A percentile compares a stretch with the other conserved stretches of the same genome.
Conservation (phyloP, 2,329 filamentous ascomycete species). For the Scedosporium dehoogii region DNA sequence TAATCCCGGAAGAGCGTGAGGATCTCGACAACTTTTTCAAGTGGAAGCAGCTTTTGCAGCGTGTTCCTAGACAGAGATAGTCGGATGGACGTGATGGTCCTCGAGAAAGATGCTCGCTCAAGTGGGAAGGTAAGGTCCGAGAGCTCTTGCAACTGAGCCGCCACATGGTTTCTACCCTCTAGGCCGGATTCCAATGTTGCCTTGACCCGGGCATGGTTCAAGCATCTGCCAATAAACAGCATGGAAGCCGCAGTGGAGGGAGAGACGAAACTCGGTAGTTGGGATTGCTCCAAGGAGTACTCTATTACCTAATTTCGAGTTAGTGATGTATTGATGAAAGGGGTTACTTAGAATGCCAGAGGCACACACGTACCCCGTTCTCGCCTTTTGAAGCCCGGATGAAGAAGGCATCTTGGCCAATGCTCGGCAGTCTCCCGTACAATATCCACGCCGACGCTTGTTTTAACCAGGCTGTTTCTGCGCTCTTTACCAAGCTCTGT, state of each 20-base stretch:
- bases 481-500: conserved; percentile 60
- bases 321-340: background rate
- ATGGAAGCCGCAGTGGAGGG: conserved; percentile 68
- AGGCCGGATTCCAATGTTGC: conserved; percentile 32
- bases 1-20: conserved; percentile 74
- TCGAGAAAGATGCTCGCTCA: conserved; percentile 58
- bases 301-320: conserved; percentile 26
- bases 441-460: conserved; percentile 85
- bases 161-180: conserved; percentile 49
- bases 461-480: conserved; percentile 85
- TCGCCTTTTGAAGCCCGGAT: conserved; percentile 43
- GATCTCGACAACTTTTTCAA: conserved; percentile 65
- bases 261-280: conserved; percentile 74
- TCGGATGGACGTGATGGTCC: conserved; percentile 65
- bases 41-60: conserved; percentile 70
- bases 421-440: conserved; percentile 71
- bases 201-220: conserved; percentile 68
- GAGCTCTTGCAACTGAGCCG: conserved; percentile 59
- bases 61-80: conserved; percentile 75
- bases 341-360: background rate
- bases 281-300: conserved; percentile 45
- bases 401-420: conserved; percentile 81
- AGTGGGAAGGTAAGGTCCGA: conserved; percentile 64
- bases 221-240: conserved; percentile 79
- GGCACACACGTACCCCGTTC: conserved; percentile 24